Conservation (phyloP, 176 grass and related monocot species). For the Thinopyrum elongatum region DNA sequence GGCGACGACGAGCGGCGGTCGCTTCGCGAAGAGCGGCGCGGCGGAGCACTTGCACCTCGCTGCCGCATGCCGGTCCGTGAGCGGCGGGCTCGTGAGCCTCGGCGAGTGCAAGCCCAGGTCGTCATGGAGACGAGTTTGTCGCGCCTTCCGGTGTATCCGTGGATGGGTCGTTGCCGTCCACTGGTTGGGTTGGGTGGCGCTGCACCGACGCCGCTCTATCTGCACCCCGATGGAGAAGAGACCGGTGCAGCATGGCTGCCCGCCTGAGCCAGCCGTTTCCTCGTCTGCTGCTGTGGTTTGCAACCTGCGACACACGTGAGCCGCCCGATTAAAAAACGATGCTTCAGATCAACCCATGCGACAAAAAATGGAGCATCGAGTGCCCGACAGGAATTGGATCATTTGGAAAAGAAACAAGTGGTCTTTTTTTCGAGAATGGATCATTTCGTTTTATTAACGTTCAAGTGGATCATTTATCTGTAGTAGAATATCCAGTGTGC, state of each 20-base stretch:
- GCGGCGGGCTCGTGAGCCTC: constrained; percentile 9
- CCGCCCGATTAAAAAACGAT: not conserved
- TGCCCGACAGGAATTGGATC: too few species aligned
- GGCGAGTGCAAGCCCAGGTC: constrained; percentile 29
- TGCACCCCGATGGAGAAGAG: not conserved
- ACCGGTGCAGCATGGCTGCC: not conserved
- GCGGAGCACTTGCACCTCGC: constrained; percentile 25
- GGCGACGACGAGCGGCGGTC: constrained; percentile 23
- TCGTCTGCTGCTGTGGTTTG: not conserved
- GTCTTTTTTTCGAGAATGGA: too few species aligned
- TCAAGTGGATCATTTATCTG: too few species aligned
- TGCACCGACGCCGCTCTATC: constrained; percentile 25
- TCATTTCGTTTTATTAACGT: too few species aligned
- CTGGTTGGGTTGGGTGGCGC: constrained; percentile 44
- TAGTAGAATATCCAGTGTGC: too few species aligned
- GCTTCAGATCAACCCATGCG: not conserved
- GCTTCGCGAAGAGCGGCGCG: constrained; percentile 24
- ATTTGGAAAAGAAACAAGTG: too few species aligned
- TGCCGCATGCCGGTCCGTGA: constrained; percentile 14
- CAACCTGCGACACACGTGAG: not conserved
- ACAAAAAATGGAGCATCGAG: too few species aligned
- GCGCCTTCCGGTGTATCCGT: not conserved
- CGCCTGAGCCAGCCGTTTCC: constrained; percentile 14
- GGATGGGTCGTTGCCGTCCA: constrained; percentile 28
- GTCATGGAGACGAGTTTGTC: constrained; percentile 33